Percentiles rank a stretch among this genome's conserved stretches.
phyloP scores from a whole-genome alignment of 352 stramenopile genomes.

The Elongisporangium anandrum region DNA sequence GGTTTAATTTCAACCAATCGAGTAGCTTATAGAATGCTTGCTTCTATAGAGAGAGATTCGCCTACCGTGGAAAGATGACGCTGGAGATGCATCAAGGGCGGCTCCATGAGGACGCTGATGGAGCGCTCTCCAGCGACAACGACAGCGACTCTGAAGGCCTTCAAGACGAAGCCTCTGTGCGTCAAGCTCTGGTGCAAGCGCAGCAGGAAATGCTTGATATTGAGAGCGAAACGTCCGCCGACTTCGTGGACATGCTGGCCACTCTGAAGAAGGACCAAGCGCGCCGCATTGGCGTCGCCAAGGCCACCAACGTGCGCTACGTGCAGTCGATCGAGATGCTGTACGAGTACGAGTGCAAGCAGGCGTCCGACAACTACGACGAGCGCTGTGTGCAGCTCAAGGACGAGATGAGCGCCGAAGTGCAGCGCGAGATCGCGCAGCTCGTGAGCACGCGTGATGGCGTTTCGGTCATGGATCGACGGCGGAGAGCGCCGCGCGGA shows the following conservation, averaged over 20 bases:
- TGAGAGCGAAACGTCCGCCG: slow-evolving; percentile 21
- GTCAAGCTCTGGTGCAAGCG: slow-evolving; percentile 19
- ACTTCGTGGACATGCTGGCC: slow-evolving; percentile 30
- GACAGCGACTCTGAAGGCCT: slow-evolving; percentile 12
- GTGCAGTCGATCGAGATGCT: slow-evolving; percentile 20
- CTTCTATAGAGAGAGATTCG: slow-evolving; percentile 3
- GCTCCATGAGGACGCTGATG: neutral
- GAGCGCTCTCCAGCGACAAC: neutral
- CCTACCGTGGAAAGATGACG: slow-evolving; percentile 13
- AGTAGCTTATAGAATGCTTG: neutral
- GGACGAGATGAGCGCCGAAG: slow-evolving; percentile 40
- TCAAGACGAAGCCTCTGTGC: slow-evolving; percentile 19
- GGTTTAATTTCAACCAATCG: slow-evolving; percentile 7
- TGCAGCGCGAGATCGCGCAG: slow-evolving; percentile 46
- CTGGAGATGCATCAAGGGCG: neutral
- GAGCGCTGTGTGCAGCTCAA: slow-evolving; percentile 45
- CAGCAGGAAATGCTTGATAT: slow-evolving; percentile 21
- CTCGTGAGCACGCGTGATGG: slow-evolving; percentile 54
- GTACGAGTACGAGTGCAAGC: slow-evolving; percentile 34
- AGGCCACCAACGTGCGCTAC: slow-evolving; percentile 21
- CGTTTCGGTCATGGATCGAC: slow-evolving; percentile 61
- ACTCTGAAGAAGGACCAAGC: slow-evolving; percentile 9
- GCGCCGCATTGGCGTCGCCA: slow-evolving; percentile 20
- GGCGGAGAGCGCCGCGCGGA: slow-evolving; percentile 22
- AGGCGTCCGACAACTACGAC: slow-evolving; percentile 33